Evolutionary conservation across 768 basidiomycete species (phyloP).

Genomic region (Tulasnella sp.): DNA sequence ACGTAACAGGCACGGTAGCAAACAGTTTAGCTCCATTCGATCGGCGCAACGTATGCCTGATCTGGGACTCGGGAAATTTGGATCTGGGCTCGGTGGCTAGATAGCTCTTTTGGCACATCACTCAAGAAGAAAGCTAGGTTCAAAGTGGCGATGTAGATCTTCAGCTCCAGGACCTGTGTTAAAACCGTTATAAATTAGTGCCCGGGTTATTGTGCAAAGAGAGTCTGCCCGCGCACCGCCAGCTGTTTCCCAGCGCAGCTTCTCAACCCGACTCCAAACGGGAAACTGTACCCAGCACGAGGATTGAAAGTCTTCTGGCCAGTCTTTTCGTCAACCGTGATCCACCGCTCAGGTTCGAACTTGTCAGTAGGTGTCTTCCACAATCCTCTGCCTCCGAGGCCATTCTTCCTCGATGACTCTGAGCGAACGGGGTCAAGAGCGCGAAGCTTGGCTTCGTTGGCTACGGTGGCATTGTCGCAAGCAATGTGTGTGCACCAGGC

Average conservation of each 20-base stretch:
- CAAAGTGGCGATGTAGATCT: constrained; percentile 23
- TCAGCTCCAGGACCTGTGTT: constrained; percentile 7
- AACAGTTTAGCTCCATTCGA: neutral
- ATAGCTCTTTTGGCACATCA: constrained; percentile 13
- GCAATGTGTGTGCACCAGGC: neutral
- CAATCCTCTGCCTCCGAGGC: neutral
- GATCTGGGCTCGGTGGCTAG: neutral
- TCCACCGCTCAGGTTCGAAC: constrained; percentile 26
- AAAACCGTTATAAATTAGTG: neutral
- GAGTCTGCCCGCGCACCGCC: neutral
- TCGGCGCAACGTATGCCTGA: constrained; percentile 12
- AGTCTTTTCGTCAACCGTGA: neutral
- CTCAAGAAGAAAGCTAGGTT: constrained; percentile 24
- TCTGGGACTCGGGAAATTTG: neutral
- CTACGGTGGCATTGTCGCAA: neutral
- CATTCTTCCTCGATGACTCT: constrained; percentile 5
- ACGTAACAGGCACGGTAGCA: too few relatives aligned
- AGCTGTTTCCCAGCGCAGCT: constrained; percentile 8
- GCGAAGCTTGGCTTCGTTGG: neutral
- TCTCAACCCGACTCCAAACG: constrained; percentile 19
- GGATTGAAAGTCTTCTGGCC: neutral
- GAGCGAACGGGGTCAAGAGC: constrained; percentile 15
- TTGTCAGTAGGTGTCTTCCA: neutral
- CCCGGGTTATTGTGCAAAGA: neutral
- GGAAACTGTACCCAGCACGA: constrained; percentile 13